Evolutionary conservation across 495 filamentous ascomycete species (phyloP), one percentile per base, ranked within the genome.

Genomic region (Cercophora scortea): DNA sequence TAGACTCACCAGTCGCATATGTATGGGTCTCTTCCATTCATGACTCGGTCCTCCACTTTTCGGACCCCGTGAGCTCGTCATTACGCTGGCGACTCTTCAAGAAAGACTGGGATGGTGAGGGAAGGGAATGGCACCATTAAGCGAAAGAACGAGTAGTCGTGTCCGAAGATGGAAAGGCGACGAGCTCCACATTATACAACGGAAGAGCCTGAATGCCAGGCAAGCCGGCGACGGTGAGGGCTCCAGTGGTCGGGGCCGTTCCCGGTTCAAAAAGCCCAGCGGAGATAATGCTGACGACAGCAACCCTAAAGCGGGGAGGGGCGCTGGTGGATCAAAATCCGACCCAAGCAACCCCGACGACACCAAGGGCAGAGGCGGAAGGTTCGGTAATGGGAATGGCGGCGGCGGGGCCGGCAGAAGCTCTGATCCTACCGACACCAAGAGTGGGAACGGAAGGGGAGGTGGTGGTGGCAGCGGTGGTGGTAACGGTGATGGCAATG

Each of bases 61-160:
- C 42, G 50, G 60, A 57, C 54, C 45, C 33, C 45, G 32, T 63
- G 48, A 63, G 50, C 50, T 49, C 38, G 53, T 49, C 47, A 33
- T 42, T 48, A 32, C 36, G 45, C 53, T 56, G 55, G 52, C 51
- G 39, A 51, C 44, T 51, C 38, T 49, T 35, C 43, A 42, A 45
- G 51, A 33, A 53, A 19, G 25, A 17, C 17, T 54, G 57, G 53
- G 55, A 66, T 63, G 55, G 45, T 49, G 42, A 52, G 49, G 57
- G 51, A 39, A 63, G 51, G 57, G 48, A 52, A 69, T 69, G 66
- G 66, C 66, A 45, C 66, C 66, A 49, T 25, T 61, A 40, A 47
- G 25, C 18, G 47, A 51, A 35, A 36, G 8, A 41, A 44, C 35
- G 36, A 49, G 42, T 42, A 35, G 25, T 0, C 47, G 54, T 8